phyloP scores from a whole-genome alignment of 2,329 filamentous ascomycete species.

The Cadophora luteo-olivacea region DNA sequence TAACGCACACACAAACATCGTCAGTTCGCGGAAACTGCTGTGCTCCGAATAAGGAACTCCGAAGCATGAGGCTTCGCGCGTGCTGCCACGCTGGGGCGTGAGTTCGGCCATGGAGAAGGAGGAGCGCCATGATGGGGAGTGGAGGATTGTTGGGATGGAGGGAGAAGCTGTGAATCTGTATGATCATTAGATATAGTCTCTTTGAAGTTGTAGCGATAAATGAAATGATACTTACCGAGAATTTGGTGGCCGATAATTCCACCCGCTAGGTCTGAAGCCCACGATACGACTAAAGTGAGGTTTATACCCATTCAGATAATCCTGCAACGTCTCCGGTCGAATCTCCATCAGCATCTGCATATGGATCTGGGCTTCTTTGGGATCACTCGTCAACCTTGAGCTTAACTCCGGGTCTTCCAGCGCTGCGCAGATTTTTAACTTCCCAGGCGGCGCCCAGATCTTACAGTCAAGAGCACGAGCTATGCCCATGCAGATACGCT shows the following conservation, averaged over 20 bases:
- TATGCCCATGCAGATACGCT: conserved; percentile 92
- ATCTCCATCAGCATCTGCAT: conserved; percentile 98
- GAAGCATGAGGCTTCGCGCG: conserved; percentile 82
- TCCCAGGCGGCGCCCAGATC: conserved; percentile 84
- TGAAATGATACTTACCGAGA: conserved; percentile 52
- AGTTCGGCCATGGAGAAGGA: conserved; percentile 76
- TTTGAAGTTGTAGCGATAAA: neutral
- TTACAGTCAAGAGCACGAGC: conserved; percentile 85
- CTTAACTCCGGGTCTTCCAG: conserved; percentile 86
- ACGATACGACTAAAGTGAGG: conserved; percentile 86
- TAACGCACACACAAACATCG: conserved; percentile 88
- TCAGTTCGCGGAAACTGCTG: conserved; percentile 91
- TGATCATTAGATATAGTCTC: neutral
- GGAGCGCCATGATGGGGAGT: conserved; percentile 71
- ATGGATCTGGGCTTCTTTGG: conserved; percentile 88
- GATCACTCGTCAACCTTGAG: conserved; percentile 78
- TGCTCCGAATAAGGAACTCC: conserved; percentile 97
- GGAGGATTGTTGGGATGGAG: conserved; percentile 66
- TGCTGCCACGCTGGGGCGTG: conserved; percentile 82
- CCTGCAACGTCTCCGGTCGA: conserved; percentile 85
- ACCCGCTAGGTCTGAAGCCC: conserved; percentile 90
- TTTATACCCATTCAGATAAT: conserved; percentile 83
- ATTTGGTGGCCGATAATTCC: conserved; percentile 83
- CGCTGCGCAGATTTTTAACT: conserved; percentile 83
- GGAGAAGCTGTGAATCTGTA: conserved; percentile 62